Evolutionary conservation across 257 asterid genomes (phyloP).

Genomic region (Nicotiana paniculata): DNA sequence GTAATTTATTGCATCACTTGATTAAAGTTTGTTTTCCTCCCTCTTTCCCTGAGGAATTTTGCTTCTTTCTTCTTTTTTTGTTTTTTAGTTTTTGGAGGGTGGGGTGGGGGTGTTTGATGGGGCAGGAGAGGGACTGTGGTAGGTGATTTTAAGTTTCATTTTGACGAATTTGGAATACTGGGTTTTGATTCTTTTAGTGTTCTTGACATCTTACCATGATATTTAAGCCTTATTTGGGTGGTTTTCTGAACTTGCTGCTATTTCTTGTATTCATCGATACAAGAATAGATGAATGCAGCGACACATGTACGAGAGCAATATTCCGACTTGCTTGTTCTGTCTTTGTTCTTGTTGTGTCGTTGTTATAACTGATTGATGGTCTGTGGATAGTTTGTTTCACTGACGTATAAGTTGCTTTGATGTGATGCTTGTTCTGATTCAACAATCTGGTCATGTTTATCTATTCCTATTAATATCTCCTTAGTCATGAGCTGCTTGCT

Average conservation of each 20-base stretch:
- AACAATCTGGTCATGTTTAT: background rate
- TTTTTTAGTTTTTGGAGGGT: background rate
- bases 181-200: background rate
- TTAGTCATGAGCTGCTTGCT: background rate
- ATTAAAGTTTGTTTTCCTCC: background rate
- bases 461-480: background rate
- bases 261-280: background rate
- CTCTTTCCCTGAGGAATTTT: conserved; percentile 1
- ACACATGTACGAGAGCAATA: background rate
- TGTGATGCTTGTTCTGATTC: background rate
- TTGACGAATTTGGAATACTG: background rate
- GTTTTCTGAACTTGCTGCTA: background rate
- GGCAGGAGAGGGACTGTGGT: background rate
- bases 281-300: background rate
- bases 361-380: background rate
- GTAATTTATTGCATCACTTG: conserved; percentile 23
- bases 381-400: background rate
- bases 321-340: background rate
- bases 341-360: background rate
- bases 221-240: background rate
- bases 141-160: background rate
- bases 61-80: background rate
- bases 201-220: background rate
- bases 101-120: background rate
- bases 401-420: background rate